These are phyloP conservation scores for Porphyrellus cyaneotinctus DNA, from an alignment of 768 basidiomycete genomes.

Conservation along the genomic window DNA sequence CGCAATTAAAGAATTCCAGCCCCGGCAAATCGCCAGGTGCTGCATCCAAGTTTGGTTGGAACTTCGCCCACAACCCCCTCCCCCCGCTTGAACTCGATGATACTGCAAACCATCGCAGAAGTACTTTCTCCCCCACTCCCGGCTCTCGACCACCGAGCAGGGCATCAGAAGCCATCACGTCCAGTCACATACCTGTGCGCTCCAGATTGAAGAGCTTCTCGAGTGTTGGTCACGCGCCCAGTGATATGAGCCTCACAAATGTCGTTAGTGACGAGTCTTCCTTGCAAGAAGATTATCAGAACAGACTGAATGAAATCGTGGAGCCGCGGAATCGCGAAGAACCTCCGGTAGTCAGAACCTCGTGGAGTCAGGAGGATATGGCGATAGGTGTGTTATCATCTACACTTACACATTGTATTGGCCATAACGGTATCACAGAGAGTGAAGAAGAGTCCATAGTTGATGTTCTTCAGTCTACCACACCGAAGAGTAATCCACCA, in stretches of 20 bases:
- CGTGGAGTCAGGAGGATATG: conserved; percentile 16
- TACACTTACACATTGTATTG: not conserved
- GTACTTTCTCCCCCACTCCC: conserved; percentile 24
- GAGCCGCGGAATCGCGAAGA: conserved; percentile 25
- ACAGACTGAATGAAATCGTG: conserved; percentile 26
- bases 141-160: conserved; percentile 25
- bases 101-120: conserved; percentile 12
- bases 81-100: conserved; percentile 40
- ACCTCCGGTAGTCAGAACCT: conserved; percentile 12
- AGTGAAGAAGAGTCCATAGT: conserved; percentile 37
- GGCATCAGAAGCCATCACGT: conserved; percentile 17
- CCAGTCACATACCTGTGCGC: conserved; percentile 45
- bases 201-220: conserved; percentile 34
- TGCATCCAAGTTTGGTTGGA: conserved; percentile 36
- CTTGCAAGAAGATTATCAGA: conserved; percentile 25
- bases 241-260: conserved; percentile 22
- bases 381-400: conserved; percentile 16
- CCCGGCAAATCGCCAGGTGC: conserved; percentile 19
- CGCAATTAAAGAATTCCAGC: conserved; percentile 6
- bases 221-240: conserved; percentile 13
- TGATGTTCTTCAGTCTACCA: conserved; percentile 25
- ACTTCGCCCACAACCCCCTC: conserved; percentile 36
- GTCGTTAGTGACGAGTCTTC: conserved; percentile 22
- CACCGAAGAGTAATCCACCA: conserved; percentile 22
- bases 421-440: conserved; percentile 22